Evolutionary conservation across 768 basidiomycete species (phyloP), one percentile per base, ranked within the genome.

Genomic region (Leccinum ochraceum): DNA sequence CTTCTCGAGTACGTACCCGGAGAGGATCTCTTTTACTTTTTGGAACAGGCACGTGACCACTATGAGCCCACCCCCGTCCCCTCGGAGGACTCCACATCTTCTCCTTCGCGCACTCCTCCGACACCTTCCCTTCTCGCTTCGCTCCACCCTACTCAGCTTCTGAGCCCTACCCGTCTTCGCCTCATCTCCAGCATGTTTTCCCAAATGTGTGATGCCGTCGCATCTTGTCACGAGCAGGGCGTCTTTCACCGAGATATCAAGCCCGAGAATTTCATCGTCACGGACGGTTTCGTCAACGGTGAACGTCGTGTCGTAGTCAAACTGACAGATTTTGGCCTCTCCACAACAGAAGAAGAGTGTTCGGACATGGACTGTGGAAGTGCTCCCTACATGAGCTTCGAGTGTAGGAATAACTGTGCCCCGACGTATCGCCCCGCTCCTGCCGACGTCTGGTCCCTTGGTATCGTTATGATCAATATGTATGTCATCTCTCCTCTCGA

Each of bases 391-490:
- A 98, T 98, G 96, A 95, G 94, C 74, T 98, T 89, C 70, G 96
- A 98, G 81, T 98, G 97, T 78, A 89, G 96, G 74, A 98, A 98
- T 81, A 97, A 98, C 76, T 82, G 95, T 66, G 92, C 90, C 30
- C 95, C 97, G 63, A 92, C 90, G 54, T 99, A 99, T 80, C 84
- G 85, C 64, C 95, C 96, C 63, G 90, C 90, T 68, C 92, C 92
- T 60, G 97, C 97, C 62, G 96, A 99, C 77, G 94, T 99, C 57
- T 99, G 94, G 96, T 98, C 96, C 26, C 83, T 99, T 67, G 96
- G 96, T 63, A 97, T 99, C 73, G 97, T 99, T 65, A 86, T 99
- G 68, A 93, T 99, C 83, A 99, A 99, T 76, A 95, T 98, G 93
- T 92, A 67, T 37, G 87, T 80, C 16, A 50, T 14, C 32, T 5